phyloP scores from a whole-genome alignment of 208 protist genomes.

The Leishmania arabica region DNA sequence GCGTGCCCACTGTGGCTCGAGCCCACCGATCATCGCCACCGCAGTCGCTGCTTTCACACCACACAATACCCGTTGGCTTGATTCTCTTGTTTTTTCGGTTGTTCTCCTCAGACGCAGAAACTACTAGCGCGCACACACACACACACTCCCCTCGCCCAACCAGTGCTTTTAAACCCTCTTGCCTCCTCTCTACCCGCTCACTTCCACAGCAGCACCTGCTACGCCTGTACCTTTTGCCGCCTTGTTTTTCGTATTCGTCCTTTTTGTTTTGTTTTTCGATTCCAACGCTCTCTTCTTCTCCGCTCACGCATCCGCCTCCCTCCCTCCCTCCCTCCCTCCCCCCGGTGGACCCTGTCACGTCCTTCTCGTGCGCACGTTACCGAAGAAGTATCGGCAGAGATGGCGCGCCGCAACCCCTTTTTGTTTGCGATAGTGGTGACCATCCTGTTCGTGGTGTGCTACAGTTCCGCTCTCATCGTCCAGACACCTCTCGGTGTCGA shows the following conservation, averaged over 20 bases:
- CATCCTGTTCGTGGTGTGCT: constrained; percentile 16
- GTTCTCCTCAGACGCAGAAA: neutral
- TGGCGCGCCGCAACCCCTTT: constrained; percentile 24
- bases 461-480: constrained; percentile 5
- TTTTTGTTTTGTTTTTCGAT: neutral
- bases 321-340: too few relatives aligned
- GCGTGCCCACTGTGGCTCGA: neutral
- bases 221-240: neutral
- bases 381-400: neutral
- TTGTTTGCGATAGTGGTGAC: constrained; percentile 21
- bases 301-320: neutral
- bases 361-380: neutral
- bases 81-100: neutral
- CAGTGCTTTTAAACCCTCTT: neutral
- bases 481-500: neutral
- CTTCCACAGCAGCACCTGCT: neutral
- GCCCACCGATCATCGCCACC: neutral
- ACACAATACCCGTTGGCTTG: neutral
- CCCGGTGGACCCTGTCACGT: neutral
- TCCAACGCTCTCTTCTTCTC: neutral
- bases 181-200: neutral
- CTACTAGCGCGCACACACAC: neutral
- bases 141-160: neutral
- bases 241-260: neutral
- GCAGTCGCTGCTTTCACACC: neutral